These are phyloP conservation scores for Sarocladium brachiariae DNA, from an alignment of 2,329 filamentous ascomycete genomes.

Conservation along the genomic window DNA sequence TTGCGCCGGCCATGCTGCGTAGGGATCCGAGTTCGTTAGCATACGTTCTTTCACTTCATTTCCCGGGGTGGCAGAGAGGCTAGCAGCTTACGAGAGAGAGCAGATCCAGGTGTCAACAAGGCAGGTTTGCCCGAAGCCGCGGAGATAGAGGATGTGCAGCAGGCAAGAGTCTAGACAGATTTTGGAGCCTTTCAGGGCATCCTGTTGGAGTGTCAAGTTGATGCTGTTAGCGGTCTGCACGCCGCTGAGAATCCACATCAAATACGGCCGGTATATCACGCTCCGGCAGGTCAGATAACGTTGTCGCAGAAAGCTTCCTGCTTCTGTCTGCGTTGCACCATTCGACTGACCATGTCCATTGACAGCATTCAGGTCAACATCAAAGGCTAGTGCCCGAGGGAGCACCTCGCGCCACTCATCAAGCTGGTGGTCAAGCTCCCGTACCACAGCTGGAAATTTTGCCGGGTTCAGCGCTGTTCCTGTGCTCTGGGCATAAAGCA, in stretches of 20 bases:
- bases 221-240: slow-evolving; percentile 14
- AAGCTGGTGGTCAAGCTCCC: slow-evolving; percentile 40
- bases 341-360: background rate
- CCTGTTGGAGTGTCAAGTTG: slow-evolving; percentile 15
- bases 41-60: no score
- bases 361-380: slow-evolving; percentile 3
- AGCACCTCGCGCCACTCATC: slow-evolving; percentile 42
- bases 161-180: slow-evolving; percentile 40
- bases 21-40: no score
- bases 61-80: no score
- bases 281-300: slow-evolving; percentile 44
- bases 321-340: slow-evolving; percentile 13
- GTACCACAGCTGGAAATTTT: slow-evolving; percentile 40
- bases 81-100: slow-evolving; percentile 43
- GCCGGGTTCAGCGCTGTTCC: slow-evolving; percentile 37
- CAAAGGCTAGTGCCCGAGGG: slow-evolving; percentile 34
- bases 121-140: slow-evolving; percentile 42
- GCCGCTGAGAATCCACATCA: slow-evolving; percentile 42
- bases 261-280: slow-evolving; percentile 45
- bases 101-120: slow-evolving; percentile 50
- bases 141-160: slow-evolving; percentile 40
- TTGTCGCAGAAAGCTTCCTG: slow-evolving; percentile 42
- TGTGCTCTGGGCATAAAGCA: slow-evolving; percentile 39
- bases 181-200: slow-evolving; percentile 34
- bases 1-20: slow-evolving; percentile 44